Evolutionary conservation across 805 yeast species (phyloP), one percentile per base, ranked within the genome.

Genomic region (Cyberlindnera maritima): DNA sequence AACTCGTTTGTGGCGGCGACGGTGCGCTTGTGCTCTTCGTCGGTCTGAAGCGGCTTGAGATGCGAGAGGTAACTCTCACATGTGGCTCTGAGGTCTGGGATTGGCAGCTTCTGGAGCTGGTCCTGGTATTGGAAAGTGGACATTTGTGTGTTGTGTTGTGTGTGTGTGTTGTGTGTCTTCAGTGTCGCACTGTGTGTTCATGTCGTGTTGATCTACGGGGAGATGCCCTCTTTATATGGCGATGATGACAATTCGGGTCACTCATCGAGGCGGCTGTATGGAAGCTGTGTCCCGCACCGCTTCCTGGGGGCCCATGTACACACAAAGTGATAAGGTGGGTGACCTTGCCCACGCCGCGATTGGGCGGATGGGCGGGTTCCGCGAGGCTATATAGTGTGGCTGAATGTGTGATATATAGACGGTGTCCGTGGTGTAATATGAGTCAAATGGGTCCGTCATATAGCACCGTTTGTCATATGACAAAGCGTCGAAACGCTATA

Each of bases 11-110:
- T 84, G 33, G 88, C 87, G 11, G 63, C 67, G 4, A 72, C 61
- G 1, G 96, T 87, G 36, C 71, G 70, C 43, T 66, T 64, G 61
- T 86, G 85, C 62, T 89, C 96, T 31, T 66, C 69, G 39, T 81
- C 84, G 6, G 89, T 85, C 65, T 88, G 96, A n/a, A 90, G 70
- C 0, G 97, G 96, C 61, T 79, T 77, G 34, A 90, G 71, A 10
- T 80, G 84, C 18, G 75, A 74, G 46, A 90, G 68, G 60, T 88
- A 90, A 55, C 75, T 73, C 17, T 69, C 58, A 57, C 94, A 79
- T 0, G 96, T 85, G 43, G 80, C 82, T 29, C 72, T 66, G 46
- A 90, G 71, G 25, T 80, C 78, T 2, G 97, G 97, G 36, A 90
- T 86, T 8, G 97, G 97, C 28, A 90, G 73, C 62, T 81, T 84